Conservation (phyloP, 352 stramenopile species). For the Globisporangium cederbergense region DNA sequence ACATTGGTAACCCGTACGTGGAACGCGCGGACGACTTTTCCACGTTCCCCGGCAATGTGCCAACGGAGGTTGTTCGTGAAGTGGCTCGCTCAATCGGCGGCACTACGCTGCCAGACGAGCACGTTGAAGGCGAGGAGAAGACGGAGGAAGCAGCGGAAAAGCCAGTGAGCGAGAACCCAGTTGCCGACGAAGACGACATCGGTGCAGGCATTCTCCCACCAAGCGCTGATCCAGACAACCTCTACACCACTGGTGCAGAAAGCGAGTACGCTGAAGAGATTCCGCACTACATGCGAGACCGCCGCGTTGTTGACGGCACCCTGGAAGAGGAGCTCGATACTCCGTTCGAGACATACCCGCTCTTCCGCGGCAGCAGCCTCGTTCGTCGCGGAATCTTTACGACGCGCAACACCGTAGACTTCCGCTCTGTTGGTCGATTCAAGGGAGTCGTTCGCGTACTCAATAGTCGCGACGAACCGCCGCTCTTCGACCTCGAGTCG, state of each 20-base stretch:
- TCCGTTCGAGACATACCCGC: constrained; percentile 78
- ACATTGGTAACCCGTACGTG: constrained; percentile 57
- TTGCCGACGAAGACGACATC: constrained; percentile 8
- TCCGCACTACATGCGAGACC: constrained; percentile 66
- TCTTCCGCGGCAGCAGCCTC: constrained; percentile 58
- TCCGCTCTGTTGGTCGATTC: constrained; percentile 75
- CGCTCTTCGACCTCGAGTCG: constrained; percentile 68
- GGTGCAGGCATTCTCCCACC: constrained; percentile 16
- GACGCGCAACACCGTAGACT: constrained; percentile 28
- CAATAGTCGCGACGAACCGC: constrained; percentile 58
- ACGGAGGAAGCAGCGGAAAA: constrained; percentile 6
- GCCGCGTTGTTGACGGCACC: constrained; percentile 39
- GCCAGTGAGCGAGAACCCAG: neutral
- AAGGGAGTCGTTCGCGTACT: constrained; percentile 88
- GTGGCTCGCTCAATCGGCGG: neutral
- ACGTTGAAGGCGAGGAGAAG: neutral
- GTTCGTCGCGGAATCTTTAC: constrained; percentile 33
- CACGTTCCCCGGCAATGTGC: constrained; percentile 50
- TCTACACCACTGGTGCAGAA: constrained; percentile 21
- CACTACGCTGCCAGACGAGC: neutral
- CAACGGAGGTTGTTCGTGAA: constrained; percentile 14
- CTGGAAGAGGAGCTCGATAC: constrained; percentile 69
- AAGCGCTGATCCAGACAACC: constrained; percentile 7
- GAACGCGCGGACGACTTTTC: constrained; percentile 54
- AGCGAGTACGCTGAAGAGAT: constrained; percentile 64